Percentiles rank a stretch among this genome's conserved stretches.
phyloP scores from a whole-genome alignment of 2,329 filamentous ascomycete genomes.

The Coniochaeta hoffmannii region DNA sequence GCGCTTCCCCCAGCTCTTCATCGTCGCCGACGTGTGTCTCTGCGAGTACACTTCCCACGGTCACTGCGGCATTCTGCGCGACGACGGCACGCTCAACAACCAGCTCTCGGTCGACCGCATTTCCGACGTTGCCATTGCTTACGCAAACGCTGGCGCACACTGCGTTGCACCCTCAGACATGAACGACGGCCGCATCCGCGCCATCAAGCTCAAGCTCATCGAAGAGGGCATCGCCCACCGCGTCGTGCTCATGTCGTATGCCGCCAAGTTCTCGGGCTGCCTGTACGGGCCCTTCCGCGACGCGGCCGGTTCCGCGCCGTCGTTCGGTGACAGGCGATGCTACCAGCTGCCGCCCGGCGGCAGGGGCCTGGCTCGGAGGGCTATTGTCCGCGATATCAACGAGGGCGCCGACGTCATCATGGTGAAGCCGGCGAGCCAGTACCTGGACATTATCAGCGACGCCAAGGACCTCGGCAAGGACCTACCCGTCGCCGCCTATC shows the following conservation, averaged over 20 bases:
- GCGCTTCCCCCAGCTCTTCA: slow-evolving; percentile 83
- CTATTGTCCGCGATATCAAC: slow-evolving; percentile 80
- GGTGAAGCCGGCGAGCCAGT: slow-evolving; percentile 96
- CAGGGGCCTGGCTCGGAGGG: slow-evolving; percentile 81
- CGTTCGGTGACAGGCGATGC: slow-evolving; percentile 90
- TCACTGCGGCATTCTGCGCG: slow-evolving; percentile 90
- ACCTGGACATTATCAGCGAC: slow-evolving; percentile 95
- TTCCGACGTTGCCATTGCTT: slow-evolving; percentile 94
- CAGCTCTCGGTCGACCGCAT: slow-evolving; percentile 88
- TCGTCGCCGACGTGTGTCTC: slow-evolving; percentile 87
- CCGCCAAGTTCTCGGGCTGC: slow-evolving; percentile 94
- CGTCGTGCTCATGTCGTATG: slow-evolving; percentile 93
- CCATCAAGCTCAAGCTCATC: slow-evolving; percentile 96
- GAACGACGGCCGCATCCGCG: slow-evolving; percentile 96
- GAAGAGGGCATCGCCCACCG: slow-evolving; percentile 89
- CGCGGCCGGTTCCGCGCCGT: slow-evolving; percentile 82
- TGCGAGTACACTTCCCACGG: slow-evolving; percentile 99
- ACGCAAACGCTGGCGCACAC: slow-evolving; percentile 91
- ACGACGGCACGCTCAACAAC: slow-evolving; percentile 92
- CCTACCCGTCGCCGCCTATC: slow-evolving; percentile 89
- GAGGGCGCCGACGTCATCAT: slow-evolving; percentile 98
- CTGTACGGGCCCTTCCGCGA: slow-evolving; percentile 97
- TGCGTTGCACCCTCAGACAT: slow-evolving; percentile 97
- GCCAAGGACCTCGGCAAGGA: slow-evolving; percentile 91
- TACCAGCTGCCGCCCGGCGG: slow-evolving; percentile 94